These are phyloP conservation scores for Pythium monospermum DNA, from an alignment of 352 stramenopile species.

Conservation along the genomic window DNA sequence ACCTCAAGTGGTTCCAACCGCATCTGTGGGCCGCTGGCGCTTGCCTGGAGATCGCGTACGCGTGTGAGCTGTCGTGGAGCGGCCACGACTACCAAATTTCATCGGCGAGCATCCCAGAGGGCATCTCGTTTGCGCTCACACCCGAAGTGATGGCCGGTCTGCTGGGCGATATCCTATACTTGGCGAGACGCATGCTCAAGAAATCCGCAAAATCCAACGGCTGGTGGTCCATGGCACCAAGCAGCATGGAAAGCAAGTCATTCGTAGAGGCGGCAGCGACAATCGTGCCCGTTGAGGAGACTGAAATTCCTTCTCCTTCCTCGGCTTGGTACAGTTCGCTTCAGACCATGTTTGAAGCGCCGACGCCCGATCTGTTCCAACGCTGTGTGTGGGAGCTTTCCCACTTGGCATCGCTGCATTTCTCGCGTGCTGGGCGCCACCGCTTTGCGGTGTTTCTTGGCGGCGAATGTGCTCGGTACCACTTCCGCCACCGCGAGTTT, in stretches of 20 bases:
- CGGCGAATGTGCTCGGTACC: constrained; percentile 61
- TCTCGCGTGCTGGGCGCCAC: constrained; percentile 58
- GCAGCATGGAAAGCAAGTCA: not conserved
- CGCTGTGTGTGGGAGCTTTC: constrained; percentile 67
- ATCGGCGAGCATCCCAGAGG: constrained; percentile 38
- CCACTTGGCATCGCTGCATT: constrained; percentile 71
- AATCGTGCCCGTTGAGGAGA: too few relatives aligned
- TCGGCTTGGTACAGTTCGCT: constrained; percentile 55
- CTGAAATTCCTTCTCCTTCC: not conserved
- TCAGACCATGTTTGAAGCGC: constrained; percentile 29
- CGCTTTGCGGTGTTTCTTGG: constrained; percentile 77
- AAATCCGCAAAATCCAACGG: constrained; percentile 27
- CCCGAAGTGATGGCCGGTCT: constrained; percentile 58
- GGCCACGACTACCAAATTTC: constrained; percentile 56
- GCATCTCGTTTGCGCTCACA: constrained; percentile 36
- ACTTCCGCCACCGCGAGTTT: constrained; percentile 46
- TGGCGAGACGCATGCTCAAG: constrained; percentile 56
- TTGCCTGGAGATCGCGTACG: constrained; percentile 71
- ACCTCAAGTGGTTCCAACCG: constrained; percentile 41
- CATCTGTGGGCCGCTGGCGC: constrained; percentile 68
- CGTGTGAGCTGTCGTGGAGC: constrained; percentile 71
- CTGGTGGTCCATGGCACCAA: constrained; percentile 7
- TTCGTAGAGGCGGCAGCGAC: not conserved
- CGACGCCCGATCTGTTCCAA: constrained; percentile 30
- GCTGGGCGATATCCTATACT: constrained; percentile 67